Conservation (phyloP, 2,329 filamentous ascomycete genomes). For the Sarocladium strictum region DNA sequence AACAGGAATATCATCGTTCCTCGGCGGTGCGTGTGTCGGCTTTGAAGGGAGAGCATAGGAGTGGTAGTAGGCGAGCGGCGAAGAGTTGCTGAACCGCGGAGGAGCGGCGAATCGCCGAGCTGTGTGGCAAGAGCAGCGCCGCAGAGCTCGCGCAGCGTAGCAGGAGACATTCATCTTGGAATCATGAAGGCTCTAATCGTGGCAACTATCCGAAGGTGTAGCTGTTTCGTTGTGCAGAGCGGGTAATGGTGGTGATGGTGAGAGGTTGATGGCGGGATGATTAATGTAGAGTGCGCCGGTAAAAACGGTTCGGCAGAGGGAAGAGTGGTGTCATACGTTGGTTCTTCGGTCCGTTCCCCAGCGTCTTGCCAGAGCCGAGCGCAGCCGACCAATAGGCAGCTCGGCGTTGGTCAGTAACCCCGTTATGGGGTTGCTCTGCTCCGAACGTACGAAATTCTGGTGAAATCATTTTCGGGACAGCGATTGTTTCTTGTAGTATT, state of each 20-base stretch:
- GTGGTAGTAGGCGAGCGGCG: conserved; percentile 39
- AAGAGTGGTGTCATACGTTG: conserved; percentile 7
- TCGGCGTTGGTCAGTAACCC: conserved; percentile 10
- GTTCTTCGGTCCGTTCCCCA: not conserved
- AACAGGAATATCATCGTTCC: conserved; percentile 38
- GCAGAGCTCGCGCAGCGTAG: conserved; percentile 30
- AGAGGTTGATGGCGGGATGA: conserved; percentile 10
- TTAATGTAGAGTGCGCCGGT: not conserved
- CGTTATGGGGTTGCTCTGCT: not conserved
- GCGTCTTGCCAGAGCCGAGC: conserved; percentile 6
- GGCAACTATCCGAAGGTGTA: not conserved
- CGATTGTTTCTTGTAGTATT: too few relatives aligned
- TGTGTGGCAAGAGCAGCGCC: conserved; percentile 22
- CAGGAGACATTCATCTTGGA: conserved; percentile 37
- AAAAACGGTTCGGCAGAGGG: conserved; percentile 6
- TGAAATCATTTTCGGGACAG: too few relatives aligned
- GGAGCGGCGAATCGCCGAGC: conserved; percentile 17
- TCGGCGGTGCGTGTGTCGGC: conserved; percentile 31
- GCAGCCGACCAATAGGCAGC: conserved; percentile 9
- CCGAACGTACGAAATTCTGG: not conserved
- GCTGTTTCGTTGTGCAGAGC: not conserved
- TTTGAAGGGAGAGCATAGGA: conserved; percentile 43
- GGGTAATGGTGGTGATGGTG: conserved; percentile 4
- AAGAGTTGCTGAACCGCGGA: conserved; percentile 37
- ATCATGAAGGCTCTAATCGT: conserved; percentile 17